Conservation (phyloP, 2,329 filamentous ascomycete genomes). For the Ophiosphaerella narmari region DNA sequence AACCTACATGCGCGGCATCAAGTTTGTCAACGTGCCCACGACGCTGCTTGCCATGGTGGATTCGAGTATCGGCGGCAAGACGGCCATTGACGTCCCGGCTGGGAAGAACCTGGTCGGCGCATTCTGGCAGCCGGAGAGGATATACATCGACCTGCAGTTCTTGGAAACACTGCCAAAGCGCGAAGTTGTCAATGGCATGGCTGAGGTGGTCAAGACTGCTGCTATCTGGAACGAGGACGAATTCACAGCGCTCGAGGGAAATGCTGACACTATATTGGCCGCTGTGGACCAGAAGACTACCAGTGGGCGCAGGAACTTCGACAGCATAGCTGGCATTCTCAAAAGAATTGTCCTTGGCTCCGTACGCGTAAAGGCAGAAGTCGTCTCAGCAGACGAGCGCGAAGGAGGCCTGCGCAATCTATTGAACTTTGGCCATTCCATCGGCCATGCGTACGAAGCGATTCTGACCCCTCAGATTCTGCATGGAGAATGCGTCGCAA, state of each 20-base stretch:
- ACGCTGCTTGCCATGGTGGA: constrained; percentile 97
- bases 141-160: constrained; percentile 93
- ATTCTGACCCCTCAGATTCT: constrained; percentile 93
- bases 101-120: constrained; percentile 96
- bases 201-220: constrained; percentile 95
- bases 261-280: constrained; percentile 75
- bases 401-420: constrained; percentile 93
- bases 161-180: constrained; percentile 86
- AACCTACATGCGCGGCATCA: constrained; percentile 97
- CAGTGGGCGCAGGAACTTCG: constrained; percentile 64
- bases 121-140: constrained; percentile 93
- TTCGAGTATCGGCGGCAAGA: constrained; percentile 97
- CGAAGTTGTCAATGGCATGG: constrained; percentile 99
- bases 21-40: constrained; percentile 95
- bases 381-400: constrained; percentile 91
- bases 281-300: constrained; percentile 68
- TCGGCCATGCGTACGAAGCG: constrained; percentile 94
- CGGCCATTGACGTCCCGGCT: constrained; percentile 92
- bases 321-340: constrained; percentile 63
- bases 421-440: constrained; percentile 96
- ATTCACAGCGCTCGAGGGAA: constrained; percentile 81
- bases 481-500: constrained; percentile 93
- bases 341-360: constrained; percentile 79
- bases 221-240: constrained; percentile 93
- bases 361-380: constrained; percentile 89